Evolutionary conservation across 2,329 filamentous ascomycete genomes (phyloP), one percentile per base, ranked within the genome.

Genomic region (Thelonectria blattea): DNA sequence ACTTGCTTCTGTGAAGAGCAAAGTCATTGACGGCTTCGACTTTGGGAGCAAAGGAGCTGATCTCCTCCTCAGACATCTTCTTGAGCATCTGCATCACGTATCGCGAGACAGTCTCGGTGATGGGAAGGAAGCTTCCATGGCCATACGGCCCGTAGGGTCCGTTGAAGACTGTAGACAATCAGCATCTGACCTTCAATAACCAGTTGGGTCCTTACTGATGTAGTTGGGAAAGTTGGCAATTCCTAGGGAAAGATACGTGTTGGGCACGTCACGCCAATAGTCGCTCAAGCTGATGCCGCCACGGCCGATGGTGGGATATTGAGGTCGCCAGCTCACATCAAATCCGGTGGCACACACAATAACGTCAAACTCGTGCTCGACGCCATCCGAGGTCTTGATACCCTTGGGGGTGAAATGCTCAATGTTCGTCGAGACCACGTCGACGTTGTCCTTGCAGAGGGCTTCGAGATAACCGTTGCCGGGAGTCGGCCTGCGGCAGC

Each of bases 251-350:
- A 71, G 49, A 34, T 71, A 70, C 3, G 65, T 65, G 45, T 71
- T 64, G 8, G 68, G 66, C 1, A 63, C 53, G 14, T 68, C 50
- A 1, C 34, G 34, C 65, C 59, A 67, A 37, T 66, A 60, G 2
- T 64, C 47, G 47, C 41, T 27, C 2, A 76, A 67, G 45, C 64
- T 67, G 49, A 68, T 60, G 18, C 71, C 72, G 2, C 73, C 70
- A 52, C 75, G 77, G 2, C 83, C 83, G 10, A 76, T 74, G 8
- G 88, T 78, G 15, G 78, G 77, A 42, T 87, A 75, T 2, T 66
- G 65, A 9, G 73, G 70, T 10, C 55, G 54, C 65, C 73, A 75
- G 5, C 68, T 67, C 0, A 69, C 66, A 50, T 74, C 70, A 37
- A 73, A 75, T 15, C 73, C 73, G 7, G 76, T 79, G 0, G 68